phyloP scores from a whole-genome alignment of 2,329 filamentous ascomycete species.

The Paraphaeosphaeria minitans region DNA sequence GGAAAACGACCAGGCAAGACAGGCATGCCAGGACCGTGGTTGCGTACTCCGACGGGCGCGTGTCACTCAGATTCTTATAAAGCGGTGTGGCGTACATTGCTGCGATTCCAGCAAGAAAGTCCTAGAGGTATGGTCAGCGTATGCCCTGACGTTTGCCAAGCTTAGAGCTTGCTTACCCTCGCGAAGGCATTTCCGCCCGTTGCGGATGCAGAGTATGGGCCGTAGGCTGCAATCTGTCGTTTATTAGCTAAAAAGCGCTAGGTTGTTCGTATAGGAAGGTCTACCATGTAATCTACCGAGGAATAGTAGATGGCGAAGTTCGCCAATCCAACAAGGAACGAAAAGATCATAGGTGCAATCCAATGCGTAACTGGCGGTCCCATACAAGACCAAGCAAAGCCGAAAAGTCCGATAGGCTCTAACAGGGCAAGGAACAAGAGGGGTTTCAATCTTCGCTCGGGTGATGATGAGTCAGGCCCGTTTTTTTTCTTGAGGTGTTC shows the following conservation, averaged over 20 bases:
- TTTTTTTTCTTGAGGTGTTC: slow-evolving; percentile 41
- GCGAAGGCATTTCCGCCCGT: slow-evolving; percentile 78
- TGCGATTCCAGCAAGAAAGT: slow-evolving; percentile 73
- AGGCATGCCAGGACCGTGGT: slow-evolving; percentile 60
- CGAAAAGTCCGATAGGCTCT: slow-evolving; percentile 69
- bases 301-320: slow-evolving; percentile 75
- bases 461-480: slow-evolving; percentile 58
- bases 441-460: slow-evolving; percentile 65
- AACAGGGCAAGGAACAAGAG: slow-evolving; percentile 64
- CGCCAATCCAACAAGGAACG: slow-evolving; percentile 70
- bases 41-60: slow-evolving; percentile 55
- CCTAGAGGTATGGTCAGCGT: slow-evolving; percentile 32
- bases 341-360: slow-evolving; percentile 70
- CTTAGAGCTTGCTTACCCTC: slow-evolving; percentile 39
- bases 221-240: slow-evolving; percentile 65
- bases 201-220: slow-evolving; percentile 73
- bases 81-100: slow-evolving; percentile 69
- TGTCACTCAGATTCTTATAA: slow-evolving; percentile 47
- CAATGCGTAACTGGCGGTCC: slow-evolving; percentile 66
- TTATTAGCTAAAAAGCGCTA: background rate
- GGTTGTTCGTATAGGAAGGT: background rate
- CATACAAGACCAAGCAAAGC: slow-evolving; percentile 71
- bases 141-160: background rate
- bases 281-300: slow-evolving; percentile 73
- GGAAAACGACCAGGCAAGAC: slow-evolving; percentile 48